These are phyloP conservation scores for Claviceps maximensis DNA, from an alignment of 2,329 filamentous ascomycete species.

Conservation along the genomic window DNA sequence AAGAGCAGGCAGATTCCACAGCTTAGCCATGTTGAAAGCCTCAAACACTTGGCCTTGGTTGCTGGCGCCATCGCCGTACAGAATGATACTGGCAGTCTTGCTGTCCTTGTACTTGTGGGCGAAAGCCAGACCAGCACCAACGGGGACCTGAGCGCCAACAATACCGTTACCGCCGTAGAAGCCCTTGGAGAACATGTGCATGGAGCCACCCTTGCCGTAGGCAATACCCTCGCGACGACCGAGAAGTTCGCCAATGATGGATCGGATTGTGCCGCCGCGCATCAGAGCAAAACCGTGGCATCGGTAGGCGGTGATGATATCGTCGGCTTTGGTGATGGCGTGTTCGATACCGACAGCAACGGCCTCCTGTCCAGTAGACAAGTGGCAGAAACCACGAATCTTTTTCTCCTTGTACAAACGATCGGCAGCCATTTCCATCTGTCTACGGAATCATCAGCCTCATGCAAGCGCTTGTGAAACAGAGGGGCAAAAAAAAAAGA, in stretches of 20 bases:
- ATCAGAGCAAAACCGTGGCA: constrained; percentile 98
- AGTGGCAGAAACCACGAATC: constrained; percentile 98
- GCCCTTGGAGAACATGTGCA: constrained; percentile 98
- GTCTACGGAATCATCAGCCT: constrained; percentile 43
- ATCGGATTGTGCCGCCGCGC: constrained; percentile 81
- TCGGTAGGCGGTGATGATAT: constrained; percentile 94
- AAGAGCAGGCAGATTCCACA: constrained; percentile 90
- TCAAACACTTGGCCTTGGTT: constrained; percentile 99
- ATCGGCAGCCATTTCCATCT: constrained; percentile 99
- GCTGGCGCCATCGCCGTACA: constrained; percentile 96
- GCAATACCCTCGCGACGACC: constrained; percentile 93
- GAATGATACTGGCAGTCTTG: constrained; percentile 74
- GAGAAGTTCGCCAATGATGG: constrained; percentile 90
- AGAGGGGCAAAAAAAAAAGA: not conserved
- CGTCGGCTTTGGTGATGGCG: constrained; percentile 80
- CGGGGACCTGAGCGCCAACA: constrained; percentile 94
- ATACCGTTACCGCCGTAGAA: constrained; percentile 99
- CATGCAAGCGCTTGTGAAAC: not conserved
- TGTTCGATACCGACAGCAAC: constrained; percentile 96
- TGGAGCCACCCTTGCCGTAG: constrained; percentile 97
- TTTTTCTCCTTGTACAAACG: constrained; percentile 99
- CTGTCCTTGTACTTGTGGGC: constrained; percentile 87
- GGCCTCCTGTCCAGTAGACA: constrained; percentile 95
- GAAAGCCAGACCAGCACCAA: constrained; percentile 91
- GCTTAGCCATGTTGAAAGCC: constrained; percentile 99